Evolutionary conservation across 805 yeast genomes (phyloP), one percentile per base, ranked within the genome.

Genomic region (Suhomyces tanzawaensis): DNA sequence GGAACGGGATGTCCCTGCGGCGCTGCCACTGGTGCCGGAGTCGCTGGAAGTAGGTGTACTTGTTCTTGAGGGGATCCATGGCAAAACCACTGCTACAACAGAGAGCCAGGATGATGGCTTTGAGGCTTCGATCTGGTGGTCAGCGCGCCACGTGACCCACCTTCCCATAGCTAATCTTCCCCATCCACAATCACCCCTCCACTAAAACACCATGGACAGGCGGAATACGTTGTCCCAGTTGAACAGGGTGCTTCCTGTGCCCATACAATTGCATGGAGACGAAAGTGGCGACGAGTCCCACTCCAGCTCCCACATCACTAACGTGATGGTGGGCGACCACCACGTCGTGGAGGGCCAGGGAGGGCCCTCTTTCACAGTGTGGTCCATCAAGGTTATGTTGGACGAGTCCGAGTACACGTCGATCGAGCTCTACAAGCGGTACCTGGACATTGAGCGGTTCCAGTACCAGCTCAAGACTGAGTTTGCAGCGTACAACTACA

Each of bases 1-100:
- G 71, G 57, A 85, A 79, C 0, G 95, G 95, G 3, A 85, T 70
- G 31, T 67, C 73, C 30, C 81, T 61, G 4, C 83, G 58, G 0
- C 89, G 72, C 49, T 72, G 75, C 78, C 81, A 85, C 47, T 67
- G 66, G 58, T 76, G 74, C 38, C 71, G 64, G 0, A 76, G 40
- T 33, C 75, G 74, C 53, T 69, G 76, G 65, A 73, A 67, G 4
- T 68, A 55, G 1, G 83, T 67, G 29, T 79, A 69, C 40, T 77
- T 68, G 16, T 62, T 64, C 19, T 62, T 63, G 29, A 81, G 53
- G 15, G 72, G 74, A 41, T 77, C 81, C 79, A 76, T 76, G 24
- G 19, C 9, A n/a, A n/a, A n/a, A n/a, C n/a, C n/a, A n/a, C n/a
- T n/a, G n/a, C n/a, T n/a, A n/a, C n/a, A n/a, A n/a, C n/a, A n/a